Evolutionary conservation across 805 yeast species (phyloP).

Genomic region (Ogataea trehaloabstinens): DNA sequence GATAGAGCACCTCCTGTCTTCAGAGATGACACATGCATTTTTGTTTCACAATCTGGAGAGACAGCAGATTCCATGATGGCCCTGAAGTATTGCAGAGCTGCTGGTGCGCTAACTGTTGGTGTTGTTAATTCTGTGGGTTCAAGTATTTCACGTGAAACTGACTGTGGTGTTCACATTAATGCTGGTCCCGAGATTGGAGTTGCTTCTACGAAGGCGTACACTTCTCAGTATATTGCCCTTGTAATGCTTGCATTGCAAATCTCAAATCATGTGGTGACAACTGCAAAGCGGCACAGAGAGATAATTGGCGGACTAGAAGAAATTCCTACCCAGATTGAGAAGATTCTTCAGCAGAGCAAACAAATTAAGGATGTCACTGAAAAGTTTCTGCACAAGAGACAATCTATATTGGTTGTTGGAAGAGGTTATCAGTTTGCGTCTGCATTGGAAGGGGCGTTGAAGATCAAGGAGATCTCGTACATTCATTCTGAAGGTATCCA

Average conservation of each 20-base stretch:
- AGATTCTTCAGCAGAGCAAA: slow-evolving; percentile 70
- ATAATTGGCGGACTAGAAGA: slow-evolving; percentile 82
- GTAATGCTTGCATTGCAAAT: slow-evolving; percentile 96
- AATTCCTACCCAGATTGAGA: slow-evolving; percentile 82
- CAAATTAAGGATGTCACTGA: slow-evolving; percentile 75
- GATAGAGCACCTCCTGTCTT: slow-evolving; percentile 96
- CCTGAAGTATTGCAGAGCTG: slow-evolving; percentile 89
- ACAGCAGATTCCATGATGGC: slow-evolving; percentile 98
- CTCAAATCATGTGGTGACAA: slow-evolving; percentile 85
- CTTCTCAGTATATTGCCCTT: slow-evolving; percentile 95
- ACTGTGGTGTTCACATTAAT: slow-evolving; percentile 98
- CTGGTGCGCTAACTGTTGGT: slow-evolving; percentile 97
- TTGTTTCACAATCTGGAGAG: slow-evolving; percentile 98
- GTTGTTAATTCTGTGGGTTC: slow-evolving; percentile 98
- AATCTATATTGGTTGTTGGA: slow-evolving; percentile 86
- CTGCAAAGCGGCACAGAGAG: slow-evolving; percentile 70
- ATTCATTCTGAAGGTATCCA: slow-evolving; percentile 99
- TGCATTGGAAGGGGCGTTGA: slow-evolving; percentile 97
- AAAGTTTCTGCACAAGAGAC: slow-evolving; percentile 69
- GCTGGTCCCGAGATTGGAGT: slow-evolving; percentile 99
- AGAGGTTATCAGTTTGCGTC: slow-evolving; percentile 98
- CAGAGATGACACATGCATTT: slow-evolving; percentile 96
- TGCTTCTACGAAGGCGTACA: slow-evolving; percentile 98
- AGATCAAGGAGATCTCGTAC: slow-evolving; percentile 96
- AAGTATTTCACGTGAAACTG: slow-evolving; percentile 92